These are phyloP conservation scores for Phytophthora pini DNA, from an alignment of 352 stramenopile genomes.

Conservation along the genomic window DNA sequence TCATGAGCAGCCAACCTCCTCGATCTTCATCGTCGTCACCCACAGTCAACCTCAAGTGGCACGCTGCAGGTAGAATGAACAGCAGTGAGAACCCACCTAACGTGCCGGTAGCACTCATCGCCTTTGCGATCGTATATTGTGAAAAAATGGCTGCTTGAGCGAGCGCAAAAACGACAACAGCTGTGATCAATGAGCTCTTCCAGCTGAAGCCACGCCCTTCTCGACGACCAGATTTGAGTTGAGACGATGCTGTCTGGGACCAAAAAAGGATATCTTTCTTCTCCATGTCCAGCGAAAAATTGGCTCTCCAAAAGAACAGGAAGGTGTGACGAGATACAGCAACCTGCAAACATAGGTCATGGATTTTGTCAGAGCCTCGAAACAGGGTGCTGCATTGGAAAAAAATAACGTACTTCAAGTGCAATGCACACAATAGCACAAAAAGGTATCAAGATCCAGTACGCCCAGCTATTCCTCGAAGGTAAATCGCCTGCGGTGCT, in stretches of 20 bases:
- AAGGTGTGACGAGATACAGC: constrained; percentile 55
- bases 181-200: constrained; percentile 29
- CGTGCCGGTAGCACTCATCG: constrained; percentile 52
- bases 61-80: constrained; percentile 60
- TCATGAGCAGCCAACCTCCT: constrained; percentile 34
- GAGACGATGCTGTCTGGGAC: constrained; percentile 25
- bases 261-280: constrained; percentile 53
- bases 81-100: constrained; percentile 48
- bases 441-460: constrained; percentile 56
- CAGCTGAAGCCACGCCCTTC: constrained; percentile 7
- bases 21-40: constrained; percentile 24
- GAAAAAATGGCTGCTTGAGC: constrained; percentile 53
- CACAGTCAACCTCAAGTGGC: constrained; percentile 49
- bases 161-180: constrained; percentile 34
- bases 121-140: constrained; percentile 28
- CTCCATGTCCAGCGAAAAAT: constrained; percentile 11
- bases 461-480: constrained; percentile 40
- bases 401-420: constrained; percentile 43
- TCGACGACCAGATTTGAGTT: constrained; percentile 11
- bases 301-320: constrained; percentile 41
- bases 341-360: constrained; percentile 33
- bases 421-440: constrained; percentile 48
- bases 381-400: background rate
- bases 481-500: constrained; percentile 18
- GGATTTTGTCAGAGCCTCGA: background rate